phyloP scores from a whole-genome alignment of 2,329 filamentous ascomycete species.

The Byssochlamys sp. region DNA sequence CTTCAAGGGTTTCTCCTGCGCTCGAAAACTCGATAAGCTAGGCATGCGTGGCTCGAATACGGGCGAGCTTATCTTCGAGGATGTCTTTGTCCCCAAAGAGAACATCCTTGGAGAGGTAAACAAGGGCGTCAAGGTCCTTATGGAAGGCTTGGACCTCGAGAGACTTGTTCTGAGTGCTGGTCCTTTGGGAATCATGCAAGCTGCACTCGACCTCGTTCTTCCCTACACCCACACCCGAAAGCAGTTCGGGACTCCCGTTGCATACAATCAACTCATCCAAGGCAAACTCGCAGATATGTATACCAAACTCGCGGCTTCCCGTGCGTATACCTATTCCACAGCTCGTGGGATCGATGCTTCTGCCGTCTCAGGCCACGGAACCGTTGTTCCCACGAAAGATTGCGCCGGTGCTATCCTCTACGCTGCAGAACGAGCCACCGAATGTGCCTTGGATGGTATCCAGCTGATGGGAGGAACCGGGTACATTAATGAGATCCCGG shows the following conservation, averaged over 20 bases:
- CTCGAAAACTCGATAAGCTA: slow-evolving; percentile 90
- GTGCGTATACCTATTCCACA: slow-evolving; percentile 79
- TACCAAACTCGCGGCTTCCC: slow-evolving; percentile 74
- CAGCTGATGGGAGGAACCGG: slow-evolving; percentile 92
- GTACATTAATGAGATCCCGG: slow-evolving; percentile 90
- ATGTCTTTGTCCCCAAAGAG: slow-evolving; percentile 75
- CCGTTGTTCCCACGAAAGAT: slow-evolving; percentile 68
- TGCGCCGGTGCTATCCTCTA: slow-evolving; percentile 91
- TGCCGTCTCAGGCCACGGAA: slow-evolving; percentile 30
- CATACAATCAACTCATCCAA: slow-evolving; percentile 85
- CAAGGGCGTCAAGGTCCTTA: slow-evolving; percentile 77
- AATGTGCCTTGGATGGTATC: slow-evolving; percentile 76
- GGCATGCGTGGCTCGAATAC: slow-evolving; percentile 97
- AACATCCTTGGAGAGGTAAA: slow-evolving; percentile 74
- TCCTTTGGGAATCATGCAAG: slow-evolving; percentile 85
- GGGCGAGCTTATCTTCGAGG: slow-evolving; percentile 82
- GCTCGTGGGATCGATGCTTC: slow-evolving; percentile 71
- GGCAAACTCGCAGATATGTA: slow-evolving; percentile 95
- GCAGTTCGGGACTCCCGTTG: slow-evolving; percentile 80
- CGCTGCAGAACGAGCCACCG: slow-evolving; percentile 79
- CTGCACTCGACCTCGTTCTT: slow-evolving; percentile 70
- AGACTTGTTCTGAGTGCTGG: slow-evolving; percentile 83
- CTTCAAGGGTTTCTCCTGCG: slow-evolving; percentile 68
- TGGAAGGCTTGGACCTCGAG: slow-evolving; percentile 93
- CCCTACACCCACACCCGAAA: slow-evolving; percentile 82